A percentile compares a stretch with the other conserved stretches of the same genome.
phyloP scores from a whole-genome alignment of 139 green algal genomes.

The Diplosphaera chodatii region DNA sequence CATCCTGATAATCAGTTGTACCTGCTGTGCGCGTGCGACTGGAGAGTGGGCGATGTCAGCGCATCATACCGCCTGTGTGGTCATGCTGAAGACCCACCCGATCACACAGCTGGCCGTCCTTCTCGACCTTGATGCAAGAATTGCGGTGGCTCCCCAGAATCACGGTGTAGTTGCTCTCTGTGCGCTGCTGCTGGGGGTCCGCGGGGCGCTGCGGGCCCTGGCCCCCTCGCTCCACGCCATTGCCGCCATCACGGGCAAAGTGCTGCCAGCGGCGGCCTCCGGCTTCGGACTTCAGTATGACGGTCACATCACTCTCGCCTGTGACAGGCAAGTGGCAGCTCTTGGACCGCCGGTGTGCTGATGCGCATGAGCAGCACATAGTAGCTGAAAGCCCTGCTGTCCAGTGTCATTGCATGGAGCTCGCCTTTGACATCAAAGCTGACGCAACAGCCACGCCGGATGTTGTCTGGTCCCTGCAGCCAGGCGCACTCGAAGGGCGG shows the following conservation, averaged over 20 bases:
- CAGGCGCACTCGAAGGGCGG: constrained; percentile 80
- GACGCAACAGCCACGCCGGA: constrained; percentile 38
- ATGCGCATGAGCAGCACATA: no score
- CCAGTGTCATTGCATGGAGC: not conserved
- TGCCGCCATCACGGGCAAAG: not conserved
- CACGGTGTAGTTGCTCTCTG: constrained; percentile 72
- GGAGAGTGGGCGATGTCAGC: no score
- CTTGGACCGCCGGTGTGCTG: no score
- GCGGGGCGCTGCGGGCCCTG: not conserved
- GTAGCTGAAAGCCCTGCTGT: no score
- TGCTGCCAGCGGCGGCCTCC: constrained; percentile 70
- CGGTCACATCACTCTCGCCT: constrained; percentile 72
- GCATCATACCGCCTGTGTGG: no score
- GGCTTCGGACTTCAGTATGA: constrained; percentile 65
- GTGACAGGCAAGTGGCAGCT: not conserved
- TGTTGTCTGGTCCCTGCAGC: constrained; percentile 51
- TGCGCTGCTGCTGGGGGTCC: constrained; percentile 4
- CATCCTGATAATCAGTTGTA: no score
- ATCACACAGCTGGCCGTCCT: constrained; percentile 45
- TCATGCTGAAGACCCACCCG: no score
- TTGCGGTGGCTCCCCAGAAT: constrained; percentile 85
- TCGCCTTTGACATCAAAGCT: constrained; percentile 63
- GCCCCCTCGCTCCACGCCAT: not conserved
- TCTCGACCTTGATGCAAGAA: constrained; percentile 75
- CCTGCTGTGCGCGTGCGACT: no score